phyloP scores from a whole-genome alignment of 1,284 basidiomycete species.

The Marasmius tenuissimus region DNA sequence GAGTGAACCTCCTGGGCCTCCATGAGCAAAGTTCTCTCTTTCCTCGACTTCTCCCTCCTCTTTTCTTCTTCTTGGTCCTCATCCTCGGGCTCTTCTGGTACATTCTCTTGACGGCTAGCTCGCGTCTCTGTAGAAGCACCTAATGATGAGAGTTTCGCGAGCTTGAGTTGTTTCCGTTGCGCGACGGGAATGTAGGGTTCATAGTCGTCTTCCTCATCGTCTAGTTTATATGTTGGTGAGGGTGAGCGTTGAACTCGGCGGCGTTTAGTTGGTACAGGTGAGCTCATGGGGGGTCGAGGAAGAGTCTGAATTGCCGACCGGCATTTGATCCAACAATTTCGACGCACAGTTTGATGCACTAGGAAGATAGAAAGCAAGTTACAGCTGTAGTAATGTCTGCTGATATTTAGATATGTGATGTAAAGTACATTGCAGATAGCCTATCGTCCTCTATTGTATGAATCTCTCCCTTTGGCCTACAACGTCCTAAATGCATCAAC shows the following conservation, averaged over 20 bases:
- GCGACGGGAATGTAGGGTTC: slow-evolving; percentile 89
- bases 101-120: slow-evolving; percentile 52
- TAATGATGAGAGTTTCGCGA: slow-evolving; percentile 70
- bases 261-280: slow-evolving; percentile 36
- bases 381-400: no score
- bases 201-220: slow-evolving; percentile 70
- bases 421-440: no score
- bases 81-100: slow-evolving; percentile 69
- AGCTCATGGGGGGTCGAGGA: not conserved
- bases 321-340: no score
- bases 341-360: no score
- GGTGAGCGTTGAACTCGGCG: slow-evolving; percentile 53
- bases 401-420: no score
- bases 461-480: not conserved
- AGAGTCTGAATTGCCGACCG: not conserved
- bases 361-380: no score
- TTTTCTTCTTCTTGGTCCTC: slow-evolving; percentile 77
- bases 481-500: not conserved
- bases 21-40: slow-evolving; percentile 82
- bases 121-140: slow-evolving; percentile 57
- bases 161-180: slow-evolving; percentile 79
- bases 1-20: slow-evolving; percentile 93
- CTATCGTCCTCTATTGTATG: no score
- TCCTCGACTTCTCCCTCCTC: slow-evolving; percentile 70
- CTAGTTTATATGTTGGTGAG: slow-evolving; percentile 63